Conservation (phyloP, 805 yeast species). For the Scheffersomyces stipitis region DNA sequence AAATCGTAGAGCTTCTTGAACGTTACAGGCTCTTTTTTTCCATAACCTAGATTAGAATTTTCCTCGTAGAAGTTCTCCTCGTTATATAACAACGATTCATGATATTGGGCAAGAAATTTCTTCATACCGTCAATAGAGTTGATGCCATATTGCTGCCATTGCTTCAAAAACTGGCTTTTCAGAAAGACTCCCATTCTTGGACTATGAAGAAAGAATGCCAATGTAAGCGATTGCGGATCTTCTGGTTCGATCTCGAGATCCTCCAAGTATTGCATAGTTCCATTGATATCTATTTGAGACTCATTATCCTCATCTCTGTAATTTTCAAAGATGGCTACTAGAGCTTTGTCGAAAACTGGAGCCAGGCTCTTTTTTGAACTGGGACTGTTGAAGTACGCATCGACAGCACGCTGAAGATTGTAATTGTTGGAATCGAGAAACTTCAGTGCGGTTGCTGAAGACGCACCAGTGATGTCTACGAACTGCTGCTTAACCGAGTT, state of each 20-base stretch:
- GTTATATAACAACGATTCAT: constrained; percentile 9
- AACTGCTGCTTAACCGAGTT: constrained; percentile 30
- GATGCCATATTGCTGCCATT: constrained; percentile 50
- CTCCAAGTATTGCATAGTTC: constrained; percentile 65
- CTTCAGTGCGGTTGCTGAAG: constrained; percentile 31
- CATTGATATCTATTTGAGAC: constrained; percentile 66
- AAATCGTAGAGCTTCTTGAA: constrained; percentile 65
- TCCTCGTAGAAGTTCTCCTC: not conserved
- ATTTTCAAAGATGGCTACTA: constrained; percentile 33
- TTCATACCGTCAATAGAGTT: constrained; percentile 49
- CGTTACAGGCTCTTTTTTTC: constrained; percentile 32
- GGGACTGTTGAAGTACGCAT: constrained; percentile 21
- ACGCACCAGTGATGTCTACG: constrained; percentile 40
- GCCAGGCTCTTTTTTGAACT: constrained; percentile 2
- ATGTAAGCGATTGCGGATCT: constrained; percentile 64
- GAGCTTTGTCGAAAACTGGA: constrained; percentile 10
- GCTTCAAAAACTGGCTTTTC: constrained; percentile 47
- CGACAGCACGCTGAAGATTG: constrained; percentile 31
- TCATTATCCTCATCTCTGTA: constrained; percentile 30
- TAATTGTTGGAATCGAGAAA: constrained; percentile 32
- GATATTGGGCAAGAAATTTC: constrained; percentile 12
- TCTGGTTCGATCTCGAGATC: constrained; percentile 75
- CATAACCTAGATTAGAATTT: too few species aligned
- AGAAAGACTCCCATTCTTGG: constrained; percentile 66
- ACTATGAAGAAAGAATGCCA: constrained; percentile 68